Base-by-base conservation (phyloP, 2,329 filamentous ascomycete species). In the Capronia americana region DNA sequence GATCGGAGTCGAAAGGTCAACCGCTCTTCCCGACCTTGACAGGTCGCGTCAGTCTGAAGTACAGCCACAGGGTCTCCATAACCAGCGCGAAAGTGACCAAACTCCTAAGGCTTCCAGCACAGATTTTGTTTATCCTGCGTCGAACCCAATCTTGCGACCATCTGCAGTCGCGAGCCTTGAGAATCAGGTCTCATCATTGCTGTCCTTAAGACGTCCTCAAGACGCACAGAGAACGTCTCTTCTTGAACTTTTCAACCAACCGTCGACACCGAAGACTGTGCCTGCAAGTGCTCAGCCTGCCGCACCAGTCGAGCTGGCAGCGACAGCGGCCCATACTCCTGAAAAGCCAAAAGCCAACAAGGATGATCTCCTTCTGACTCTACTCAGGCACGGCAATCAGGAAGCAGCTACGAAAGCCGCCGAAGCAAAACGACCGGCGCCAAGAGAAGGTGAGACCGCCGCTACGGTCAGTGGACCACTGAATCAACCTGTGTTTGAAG, bases 271-370 rank as follows among this genome's bases (percentile, higher is more conserved):
- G 71, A 62, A 51, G 69, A 14, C 67, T 69, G 38, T 50, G n/a
- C 30, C 50, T 24, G 30, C 30, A 5, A 50, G 24, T 2, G 26
- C 57, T 38, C 48, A 6, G 23, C 61, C 34, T n/a, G 17, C 30
- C 20, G 44, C 41, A 44, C 80, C 79, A 41, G 81, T 75, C 8
- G 83, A 85, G 69, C 71, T 85, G 20, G 79, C 81, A 44, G 82
- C 78, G 20, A 78, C 80, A 20, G 77, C 80, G n/a, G 17, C 57
- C 14, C 76, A 74, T 1, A 77, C 79, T 1, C 32, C 50, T 38
- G 38, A 28, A 8, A 63, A 69, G 56, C 61, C 53, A 51, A 56
- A 61, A 48, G 26, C 38, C n/a, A 63, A 62, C 51, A 64, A 69
- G 38, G 58, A 70, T 12, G 66, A 64, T 2, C 59, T 65, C 14